These are phyloP conservation scores for Trypanosoma congolense DNA, from an alignment of 208 protist species.

Conservation along the genomic window DNA sequence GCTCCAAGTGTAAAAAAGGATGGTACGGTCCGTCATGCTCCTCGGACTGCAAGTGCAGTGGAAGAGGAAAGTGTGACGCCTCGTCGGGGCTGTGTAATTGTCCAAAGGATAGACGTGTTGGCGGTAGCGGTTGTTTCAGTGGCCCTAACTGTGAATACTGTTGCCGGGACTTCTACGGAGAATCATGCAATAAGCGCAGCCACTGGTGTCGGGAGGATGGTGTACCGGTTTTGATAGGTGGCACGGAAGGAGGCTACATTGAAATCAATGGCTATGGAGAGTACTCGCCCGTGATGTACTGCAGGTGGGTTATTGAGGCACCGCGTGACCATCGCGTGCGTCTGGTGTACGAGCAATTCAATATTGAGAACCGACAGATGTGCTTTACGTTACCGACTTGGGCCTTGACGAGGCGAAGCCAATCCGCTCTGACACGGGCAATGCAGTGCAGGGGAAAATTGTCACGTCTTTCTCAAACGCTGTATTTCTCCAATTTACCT, in stretches of 20 bases:
- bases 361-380: constrained; percentile 38
- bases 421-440: constrained; percentile 21
- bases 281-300: constrained; percentile 50
- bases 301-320: constrained; percentile 50
- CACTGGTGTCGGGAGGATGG: constrained; percentile 70
- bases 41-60: constrained; percentile 50
- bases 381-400: constrained; percentile 44
- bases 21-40: constrained; percentile 78
- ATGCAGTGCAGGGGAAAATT: background rate
- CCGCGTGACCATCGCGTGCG: constrained; percentile 23
- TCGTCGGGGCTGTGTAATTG: constrained; percentile 51
- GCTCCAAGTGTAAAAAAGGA: constrained; percentile 39
- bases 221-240: constrained; percentile 30
- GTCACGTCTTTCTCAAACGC: constrained; percentile 24
- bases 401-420: constrained; percentile 3
- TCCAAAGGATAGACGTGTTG: constrained; percentile 23
- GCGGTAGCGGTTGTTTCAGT: constrained; percentile 44
- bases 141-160: constrained; percentile 70
- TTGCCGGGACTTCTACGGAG: constrained; percentile 55
- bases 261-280: constrained; percentile 52
- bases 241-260: constrained; percentile 41
- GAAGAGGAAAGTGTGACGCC: constrained; percentile 48
- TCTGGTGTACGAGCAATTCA: constrained; percentile 39
- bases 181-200: constrained; percentile 48
- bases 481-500: constrained; percentile 48